Base-by-base conservation (phyloP, 2,329 filamentous ascomycete species). In the Laburnicola sp. region DNA sequence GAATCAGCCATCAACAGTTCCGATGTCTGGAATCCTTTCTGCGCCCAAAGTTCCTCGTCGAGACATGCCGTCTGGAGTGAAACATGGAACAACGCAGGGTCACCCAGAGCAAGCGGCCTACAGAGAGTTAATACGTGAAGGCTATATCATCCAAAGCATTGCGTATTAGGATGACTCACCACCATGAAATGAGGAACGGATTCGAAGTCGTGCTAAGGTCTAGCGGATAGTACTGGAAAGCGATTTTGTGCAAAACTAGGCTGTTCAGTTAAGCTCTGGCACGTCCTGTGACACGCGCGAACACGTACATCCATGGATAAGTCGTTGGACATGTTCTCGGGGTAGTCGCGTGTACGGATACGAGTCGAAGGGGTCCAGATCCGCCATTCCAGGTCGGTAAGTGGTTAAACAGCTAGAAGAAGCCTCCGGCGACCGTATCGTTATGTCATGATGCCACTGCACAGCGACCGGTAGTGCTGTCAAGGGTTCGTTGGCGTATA, bases 191-290 rank as follows among this genome's bases (percentile, higher is more conserved):
- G 16, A 84, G 68, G 53, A 84, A 84, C 0, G 82, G 82, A 56
- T 84, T 84, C 6, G 82, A 81, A 0, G 65, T 65, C n/a, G 74
- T 60, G 52, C 73, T 76, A 6, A 82, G 68, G 45, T 84, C 82
- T 21, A 83, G 70, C 0, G 82, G 82, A 57, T 84, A 84, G 58
- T 84, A 84, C 54, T 83, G 78, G 44, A 84, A 84, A 0, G 81
- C 80, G 40, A 85, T 84, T 38, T 79, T 82, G 36, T 77, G 74
- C 3, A 83, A 68, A 54, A 85, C 82, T 45, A 36, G 7, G 23
- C 25, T 45, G 25, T 37, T 45, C 32, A 45, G 42, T 37, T 28
- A 37, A 45, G 31, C 6, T 16, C 32, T 10, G 42, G 21, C 8
- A 37, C 83, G 47, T 9, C 7, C 38, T 25, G 9, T n/a, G n/a